Evolutionary conservation across 768 basidiomycete genomes (phyloP).

Genomic region (Megacollybia marginata): DNA sequence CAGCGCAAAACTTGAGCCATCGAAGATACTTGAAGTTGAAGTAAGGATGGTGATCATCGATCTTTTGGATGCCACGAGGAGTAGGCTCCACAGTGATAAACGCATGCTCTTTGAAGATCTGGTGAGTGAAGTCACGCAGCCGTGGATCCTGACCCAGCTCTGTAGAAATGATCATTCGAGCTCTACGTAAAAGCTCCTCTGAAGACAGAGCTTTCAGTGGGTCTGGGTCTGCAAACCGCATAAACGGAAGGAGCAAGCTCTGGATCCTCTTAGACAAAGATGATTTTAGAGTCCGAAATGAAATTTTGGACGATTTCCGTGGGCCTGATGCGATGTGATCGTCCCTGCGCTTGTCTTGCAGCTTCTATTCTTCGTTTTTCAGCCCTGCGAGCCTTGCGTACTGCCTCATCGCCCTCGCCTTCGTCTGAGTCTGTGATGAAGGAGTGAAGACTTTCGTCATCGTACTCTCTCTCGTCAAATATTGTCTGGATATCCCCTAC

Average conservation of each 20-base stretch:
- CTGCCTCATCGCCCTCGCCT: constrained; percentile 71
- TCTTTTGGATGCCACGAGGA: constrained; percentile 74
- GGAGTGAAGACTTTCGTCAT: constrained; percentile 43
- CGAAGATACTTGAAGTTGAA: constrained; percentile 92
- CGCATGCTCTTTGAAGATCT: constrained; percentile 67
- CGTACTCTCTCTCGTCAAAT: constrained; percentile 79
- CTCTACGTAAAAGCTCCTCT: constrained; percentile 64
- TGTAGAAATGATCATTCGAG: constrained; percentile 78
- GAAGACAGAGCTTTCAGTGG: constrained; percentile 46
- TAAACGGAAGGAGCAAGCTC: constrained; percentile 70
- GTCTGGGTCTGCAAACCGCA: constrained; percentile 77
- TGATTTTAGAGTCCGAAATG: constrained; percentile 45
- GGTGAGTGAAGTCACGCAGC: constrained; percentile 70
- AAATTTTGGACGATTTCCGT: constrained; percentile 86
- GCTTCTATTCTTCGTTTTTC: constrained; percentile 60
- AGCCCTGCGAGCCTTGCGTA: constrained; percentile 65
- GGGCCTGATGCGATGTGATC: constrained; percentile 64
- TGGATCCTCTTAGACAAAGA: constrained; percentile 78
- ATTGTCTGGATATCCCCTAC: constrained; percentile 63
- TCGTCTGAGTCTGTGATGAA: constrained; percentile 74
- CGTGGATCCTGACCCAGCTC: constrained; percentile 93
- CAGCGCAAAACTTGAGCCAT: no score
- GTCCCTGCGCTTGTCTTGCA: constrained; percentile 55
- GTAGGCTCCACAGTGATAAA: constrained; percentile 79
- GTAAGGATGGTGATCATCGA: constrained; percentile 66